These are phyloP conservation scores for Chaetoceros muelleri DNA, from an alignment of 108 stramenopile genomes.

Conservation along the genomic window DNA sequence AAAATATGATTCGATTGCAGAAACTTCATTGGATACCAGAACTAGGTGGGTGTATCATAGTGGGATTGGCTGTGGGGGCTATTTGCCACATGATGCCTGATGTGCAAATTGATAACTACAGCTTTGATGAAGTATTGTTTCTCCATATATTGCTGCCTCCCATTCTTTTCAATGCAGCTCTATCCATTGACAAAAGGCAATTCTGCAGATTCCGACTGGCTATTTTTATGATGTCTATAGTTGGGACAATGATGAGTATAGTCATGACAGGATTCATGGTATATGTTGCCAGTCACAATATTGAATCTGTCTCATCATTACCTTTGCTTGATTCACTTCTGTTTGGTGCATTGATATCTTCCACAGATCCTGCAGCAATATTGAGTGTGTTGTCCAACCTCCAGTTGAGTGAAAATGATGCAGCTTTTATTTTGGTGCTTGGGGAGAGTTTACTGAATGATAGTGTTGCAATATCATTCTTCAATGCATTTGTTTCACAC, in stretches of 20 bases:
- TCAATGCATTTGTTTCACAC: slow-evolving; percentile 37
- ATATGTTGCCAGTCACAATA: slow-evolving; percentile 53
- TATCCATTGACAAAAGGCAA: slow-evolving; percentile 26
- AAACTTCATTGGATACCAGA: slow-evolving; percentile 72
- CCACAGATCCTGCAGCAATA: slow-evolving; percentile 81
- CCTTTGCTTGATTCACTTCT: slow-evolving; percentile 65
- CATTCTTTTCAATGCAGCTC: slow-evolving; percentile 80
- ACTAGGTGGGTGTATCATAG: slow-evolving; percentile 75
- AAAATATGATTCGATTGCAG: slow-evolving; percentile 75
- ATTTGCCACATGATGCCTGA: too few species aligned
- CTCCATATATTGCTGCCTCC: slow-evolving; percentile 75
- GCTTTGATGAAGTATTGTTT: slow-evolving; percentile 80
- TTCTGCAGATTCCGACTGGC: slow-evolving; percentile 41
- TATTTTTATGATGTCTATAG: slow-evolving; percentile 59
- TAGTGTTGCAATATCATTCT: slow-evolving; percentile 72
- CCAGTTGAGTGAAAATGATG: slow-evolving; percentile 61
- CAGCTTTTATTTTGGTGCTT: slow-evolving; percentile 82
- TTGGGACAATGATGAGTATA: slow-evolving; percentile 72
- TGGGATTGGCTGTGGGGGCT: too few species aligned
- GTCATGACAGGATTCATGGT: slow-evolving; percentile 59
- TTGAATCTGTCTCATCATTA: slow-evolving; percentile 45
- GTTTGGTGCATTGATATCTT: slow-evolving; percentile 82
- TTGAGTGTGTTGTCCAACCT: slow-evolving; percentile 65
- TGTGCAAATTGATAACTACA: slow-evolving; percentile 25
- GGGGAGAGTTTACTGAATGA: slow-evolving; percentile 93